Percentiles rank a stretch among this genome's conserved stretches.
phyloP scores from a whole-genome alignment of 2,329 filamentous ascomycete genomes.

The Myriosclerotinia duriaeana region DNA sequence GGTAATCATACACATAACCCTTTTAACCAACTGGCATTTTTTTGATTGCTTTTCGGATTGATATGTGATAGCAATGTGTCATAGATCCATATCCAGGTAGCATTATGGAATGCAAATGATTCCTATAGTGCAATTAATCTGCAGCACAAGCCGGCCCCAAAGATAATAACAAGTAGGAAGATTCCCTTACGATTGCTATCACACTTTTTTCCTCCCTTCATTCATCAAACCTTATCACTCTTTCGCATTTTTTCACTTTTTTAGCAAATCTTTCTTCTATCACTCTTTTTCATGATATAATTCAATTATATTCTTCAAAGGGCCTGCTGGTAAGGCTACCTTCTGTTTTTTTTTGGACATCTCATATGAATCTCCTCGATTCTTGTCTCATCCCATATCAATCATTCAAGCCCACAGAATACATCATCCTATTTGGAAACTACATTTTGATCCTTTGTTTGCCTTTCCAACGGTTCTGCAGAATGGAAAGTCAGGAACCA shows the following conservation, averaged over 20 bases:
- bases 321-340: too few relatives aligned
- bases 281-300: neutral
- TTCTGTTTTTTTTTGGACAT: neutral
- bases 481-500: too few relatives aligned
- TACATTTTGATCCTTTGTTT: too few relatives aligned
- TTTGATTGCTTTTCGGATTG: too few relatives aligned
- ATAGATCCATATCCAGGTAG: neutral
- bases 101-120: neutral
- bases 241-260: neutral
- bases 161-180: neutral
- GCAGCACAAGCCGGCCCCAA: too few relatives aligned
- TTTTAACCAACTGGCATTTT: too few relatives aligned
- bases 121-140: neutral
- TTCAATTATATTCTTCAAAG: neutral
- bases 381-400: neutral
- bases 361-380: too few relatives aligned
- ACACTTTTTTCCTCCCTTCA: neutral
- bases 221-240: neutral
- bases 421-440: too few relatives aligned
- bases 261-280: neutral
- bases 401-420: accelerated
- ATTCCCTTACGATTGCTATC: neutral
- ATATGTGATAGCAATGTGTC: neutral
- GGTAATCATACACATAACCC: too few relatives aligned
- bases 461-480: too few relatives aligned